phyloP scores from a whole-genome alignment of 768 basidiomycete genomes.

The Boletus subparvulus region DNA sequence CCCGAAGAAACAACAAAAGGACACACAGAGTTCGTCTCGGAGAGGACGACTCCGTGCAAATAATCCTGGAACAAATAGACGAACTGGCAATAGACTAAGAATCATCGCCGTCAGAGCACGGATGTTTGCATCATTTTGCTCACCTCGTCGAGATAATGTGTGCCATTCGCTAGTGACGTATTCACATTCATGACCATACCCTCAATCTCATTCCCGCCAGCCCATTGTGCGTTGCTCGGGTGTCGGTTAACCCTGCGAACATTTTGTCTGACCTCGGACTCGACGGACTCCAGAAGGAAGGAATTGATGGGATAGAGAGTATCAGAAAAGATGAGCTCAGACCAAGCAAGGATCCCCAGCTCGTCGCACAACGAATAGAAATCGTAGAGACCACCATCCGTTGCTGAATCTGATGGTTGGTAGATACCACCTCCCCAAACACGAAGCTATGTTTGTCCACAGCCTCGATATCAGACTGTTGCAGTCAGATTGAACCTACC shows the following conservation, averaged over 20 bases:
- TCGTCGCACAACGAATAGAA: constrained; percentile 61
- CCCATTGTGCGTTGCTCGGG: constrained; percentile 59
- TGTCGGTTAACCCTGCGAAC: constrained; percentile 49
- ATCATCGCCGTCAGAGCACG: background rate
- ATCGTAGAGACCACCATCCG: constrained; percentile 48
- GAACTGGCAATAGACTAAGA: constrained; percentile 34
- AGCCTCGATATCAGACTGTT: background rate
- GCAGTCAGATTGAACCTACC: constrained; percentile 35
- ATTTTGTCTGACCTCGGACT: constrained; percentile 54
- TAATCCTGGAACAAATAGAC: constrained; percentile 53
- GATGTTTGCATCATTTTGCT: background rate
- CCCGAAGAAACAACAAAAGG: constrained; percentile 1
- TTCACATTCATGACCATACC: constrained; percentile 38
- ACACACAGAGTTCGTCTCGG: constrained; percentile 48
- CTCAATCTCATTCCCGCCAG: constrained; percentile 46
- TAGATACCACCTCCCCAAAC: constrained; percentile 61
- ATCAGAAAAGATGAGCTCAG: constrained; percentile 48
- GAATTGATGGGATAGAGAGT: constrained; percentile 54
- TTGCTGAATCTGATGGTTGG: constrained; percentile 42
- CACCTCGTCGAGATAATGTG: constrained; percentile 43
- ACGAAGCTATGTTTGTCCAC: constrained; percentile 40
- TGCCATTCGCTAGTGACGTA: background rate
- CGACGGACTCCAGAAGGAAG: constrained; percentile 50
- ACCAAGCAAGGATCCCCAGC: constrained; percentile 60
- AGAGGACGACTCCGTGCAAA: constrained; percentile 44